These are phyloP conservation scores for Globisporangium perplexum DNA, from an alignment of 352 stramenopile species.

Conservation along the genomic window DNA sequence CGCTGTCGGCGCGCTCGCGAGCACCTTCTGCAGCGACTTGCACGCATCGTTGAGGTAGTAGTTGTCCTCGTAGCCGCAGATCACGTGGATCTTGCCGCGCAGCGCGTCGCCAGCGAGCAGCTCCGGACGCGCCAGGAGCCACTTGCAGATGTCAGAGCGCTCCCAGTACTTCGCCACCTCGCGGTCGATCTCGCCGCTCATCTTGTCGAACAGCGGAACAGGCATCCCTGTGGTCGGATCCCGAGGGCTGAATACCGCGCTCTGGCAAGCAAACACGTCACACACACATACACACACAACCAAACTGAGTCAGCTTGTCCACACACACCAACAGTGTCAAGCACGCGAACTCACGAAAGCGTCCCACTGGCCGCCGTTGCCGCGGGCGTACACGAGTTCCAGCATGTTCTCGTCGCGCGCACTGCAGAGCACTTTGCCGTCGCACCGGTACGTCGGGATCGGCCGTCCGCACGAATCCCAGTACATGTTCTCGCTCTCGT, in stretches of 20 bases:
- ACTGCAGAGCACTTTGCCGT: slow-evolving; percentile 43
- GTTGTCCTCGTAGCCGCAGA: slow-evolving; percentile 67
- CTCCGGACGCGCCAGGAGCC: slow-evolving; percentile 25
- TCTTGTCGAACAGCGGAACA: slow-evolving; percentile 64
- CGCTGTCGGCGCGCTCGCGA: slow-evolving; percentile 17
- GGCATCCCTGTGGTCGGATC: slow-evolving; percentile 39
- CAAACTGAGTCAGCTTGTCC: neutral
- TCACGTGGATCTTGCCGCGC: slow-evolving; percentile 60
- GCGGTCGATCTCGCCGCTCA: slow-evolving; percentile 61
- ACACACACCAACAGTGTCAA: neutral
- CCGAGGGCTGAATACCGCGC: slow-evolving; percentile 54
- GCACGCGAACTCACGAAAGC: slow-evolving; percentile 50
- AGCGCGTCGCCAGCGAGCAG: slow-evolving; percentile 35
- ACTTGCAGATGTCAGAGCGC: slow-evolving; percentile 48
- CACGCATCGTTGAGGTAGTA: slow-evolving; percentile 75
- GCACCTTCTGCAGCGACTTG: slow-evolving; percentile 43
- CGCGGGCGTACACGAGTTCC: slow-evolving; percentile 52
- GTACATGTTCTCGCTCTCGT: slow-evolving; percentile 64
- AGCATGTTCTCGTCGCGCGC: slow-evolving; percentile 72
- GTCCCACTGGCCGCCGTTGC: slow-evolving; percentile 76
- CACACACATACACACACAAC: too few species aligned
- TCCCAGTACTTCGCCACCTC: slow-evolving; percentile 49
- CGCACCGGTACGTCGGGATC: slow-evolving; percentile 51
- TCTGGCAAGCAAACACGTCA: slow-evolving; percentile 24
- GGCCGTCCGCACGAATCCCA: slow-evolving; percentile 53